phyloP scores from a whole-genome alignment of 1,139 yeast genomes.

The Magnusiomyces ingens region DNA sequence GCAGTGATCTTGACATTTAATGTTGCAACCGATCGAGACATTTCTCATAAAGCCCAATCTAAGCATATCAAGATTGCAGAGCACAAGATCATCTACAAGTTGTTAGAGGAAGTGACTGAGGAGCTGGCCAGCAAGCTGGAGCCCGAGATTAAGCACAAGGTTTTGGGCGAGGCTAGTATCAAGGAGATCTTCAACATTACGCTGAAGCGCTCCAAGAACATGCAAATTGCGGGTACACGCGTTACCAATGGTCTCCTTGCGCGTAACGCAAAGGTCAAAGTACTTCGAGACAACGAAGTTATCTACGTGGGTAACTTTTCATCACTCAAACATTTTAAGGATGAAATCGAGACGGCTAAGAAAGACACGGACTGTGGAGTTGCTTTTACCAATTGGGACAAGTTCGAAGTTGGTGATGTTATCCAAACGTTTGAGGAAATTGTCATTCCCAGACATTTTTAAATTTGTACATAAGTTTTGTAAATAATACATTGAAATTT shows the following conservation, averaged over 20 bases:
- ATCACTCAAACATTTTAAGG: conserved; percentile 76
- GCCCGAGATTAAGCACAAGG: conserved; percentile 64
- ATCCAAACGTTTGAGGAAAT: conserved; percentile 70
- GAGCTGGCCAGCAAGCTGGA: conserved; percentile 54
- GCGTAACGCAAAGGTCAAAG: conserved; percentile 54
- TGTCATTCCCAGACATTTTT: conserved; percentile 62
- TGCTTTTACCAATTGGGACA: conserved; percentile 62
- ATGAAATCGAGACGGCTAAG: conserved; percentile 67
- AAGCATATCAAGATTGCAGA: conserved; percentile 54
- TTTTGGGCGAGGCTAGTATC: conserved; percentile 61
- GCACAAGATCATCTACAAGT: conserved; percentile 77
- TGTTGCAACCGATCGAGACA: conserved; percentile 59
- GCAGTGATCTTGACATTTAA: conserved; percentile 79
- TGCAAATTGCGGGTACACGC: conserved; percentile 81
- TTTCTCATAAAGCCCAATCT: conserved; percentile 52
- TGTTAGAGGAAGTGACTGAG: conserved; percentile 76
- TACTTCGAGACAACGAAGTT: conserved; percentile 46
- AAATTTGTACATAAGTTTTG: conserved; percentile 18
- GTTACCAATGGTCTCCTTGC: conserved; percentile 65
- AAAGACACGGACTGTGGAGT: conserved; percentile 92
- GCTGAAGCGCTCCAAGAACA: conserved; percentile 39
- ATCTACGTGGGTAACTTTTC: conserved; percentile 64
- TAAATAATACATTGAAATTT: not conserved
- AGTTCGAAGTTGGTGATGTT: conserved; percentile 66
- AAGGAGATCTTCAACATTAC: conserved; percentile 69